Evolutionary conservation across 306 rosid genomes (phyloP).

Genomic region (Albizia julibrissin): DNA sequence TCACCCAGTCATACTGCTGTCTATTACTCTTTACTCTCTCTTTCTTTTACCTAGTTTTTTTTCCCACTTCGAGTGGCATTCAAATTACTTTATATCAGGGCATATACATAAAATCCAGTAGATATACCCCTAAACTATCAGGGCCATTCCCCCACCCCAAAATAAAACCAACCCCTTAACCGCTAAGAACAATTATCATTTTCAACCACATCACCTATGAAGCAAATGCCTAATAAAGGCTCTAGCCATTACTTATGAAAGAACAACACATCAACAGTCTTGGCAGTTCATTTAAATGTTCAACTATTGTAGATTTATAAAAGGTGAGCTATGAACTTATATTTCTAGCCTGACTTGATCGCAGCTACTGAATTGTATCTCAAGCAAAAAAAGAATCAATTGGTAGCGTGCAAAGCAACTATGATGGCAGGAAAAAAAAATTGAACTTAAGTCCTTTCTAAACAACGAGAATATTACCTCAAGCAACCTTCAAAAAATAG

Average conservation of each 20-base stretch:
- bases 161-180: neutral
- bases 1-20: neutral
- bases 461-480: conserved; percentile 49
- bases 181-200: neutral
- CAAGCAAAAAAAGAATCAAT: neutral
- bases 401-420: conserved; percentile 6
- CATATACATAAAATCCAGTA: neutral
- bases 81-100: neutral
- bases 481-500: conserved; percentile 93
- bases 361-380: conserved; percentile 1
- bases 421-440: neutral
- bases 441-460: neutral
- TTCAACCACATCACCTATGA: neutral
- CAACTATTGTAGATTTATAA: neutral
- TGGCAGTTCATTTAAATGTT: neutral
- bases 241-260: neutral
- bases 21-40: neutral
- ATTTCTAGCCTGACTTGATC: conserved; percentile 11
- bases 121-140: neutral
- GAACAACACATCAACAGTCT: neutral
- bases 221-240: neutral
- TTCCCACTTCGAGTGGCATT: neutral
- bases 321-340: neutral
- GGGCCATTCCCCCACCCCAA: neutral
- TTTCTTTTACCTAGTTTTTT: neutral